Conservation (phyloP, 495 filamentous ascomycete genomes). For the Daldinia loculata region DNA sequence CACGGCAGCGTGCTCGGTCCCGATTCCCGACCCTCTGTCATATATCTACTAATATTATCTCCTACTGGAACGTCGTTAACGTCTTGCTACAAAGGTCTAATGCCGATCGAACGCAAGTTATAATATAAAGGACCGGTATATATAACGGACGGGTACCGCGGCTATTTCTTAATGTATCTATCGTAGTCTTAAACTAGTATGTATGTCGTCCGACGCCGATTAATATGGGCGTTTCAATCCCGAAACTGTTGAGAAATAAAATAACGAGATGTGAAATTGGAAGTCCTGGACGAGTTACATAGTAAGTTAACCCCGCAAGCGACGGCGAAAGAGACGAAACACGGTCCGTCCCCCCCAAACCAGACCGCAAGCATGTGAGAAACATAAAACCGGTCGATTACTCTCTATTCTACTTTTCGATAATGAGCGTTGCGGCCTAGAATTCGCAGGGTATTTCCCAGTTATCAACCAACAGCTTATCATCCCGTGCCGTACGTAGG, state of each 20-base stretch:
- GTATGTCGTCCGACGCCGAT: neutral
- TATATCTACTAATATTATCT: constrained; percentile 1
- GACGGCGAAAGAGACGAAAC: neutral
- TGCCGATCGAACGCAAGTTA: neutral
- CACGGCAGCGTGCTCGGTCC: constrained; percentile 22
- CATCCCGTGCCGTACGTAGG: neutral
- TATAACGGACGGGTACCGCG: neutral
- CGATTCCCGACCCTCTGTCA: constrained; percentile 18
- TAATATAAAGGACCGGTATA: neutral
- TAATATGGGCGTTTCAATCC: neutral
- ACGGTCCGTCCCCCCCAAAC: neutral
- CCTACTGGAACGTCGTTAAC: neutral
- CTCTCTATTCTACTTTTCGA: neutral
- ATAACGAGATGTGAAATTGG: neutral
- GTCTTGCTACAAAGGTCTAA: neutral
- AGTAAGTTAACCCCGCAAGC: neutral
- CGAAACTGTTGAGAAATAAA: neutral
- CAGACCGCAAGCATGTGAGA: neutral
- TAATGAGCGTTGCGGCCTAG: neutral
- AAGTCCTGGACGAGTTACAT: neutral
- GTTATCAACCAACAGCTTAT: neutral
- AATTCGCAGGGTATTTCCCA: neutral
- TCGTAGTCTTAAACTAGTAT: neutral
- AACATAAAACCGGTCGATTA: neutral
- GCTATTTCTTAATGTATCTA: neutral